Evolutionary conservation across 2,329 filamentous ascomycete genomes (phyloP).

Genomic region (Penicillium nordicum): DNA sequence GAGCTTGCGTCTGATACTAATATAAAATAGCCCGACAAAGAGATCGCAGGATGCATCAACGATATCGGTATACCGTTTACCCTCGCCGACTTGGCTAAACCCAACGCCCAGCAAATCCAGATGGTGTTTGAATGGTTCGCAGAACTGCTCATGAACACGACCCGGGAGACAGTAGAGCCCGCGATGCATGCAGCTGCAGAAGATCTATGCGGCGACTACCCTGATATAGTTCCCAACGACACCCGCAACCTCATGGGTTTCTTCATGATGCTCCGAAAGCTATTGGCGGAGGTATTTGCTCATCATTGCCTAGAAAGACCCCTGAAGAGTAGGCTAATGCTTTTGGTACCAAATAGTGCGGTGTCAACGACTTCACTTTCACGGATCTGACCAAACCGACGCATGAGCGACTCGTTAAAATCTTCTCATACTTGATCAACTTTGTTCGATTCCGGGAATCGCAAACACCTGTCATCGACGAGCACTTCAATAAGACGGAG

Average conservation of each 20-base stretch:
- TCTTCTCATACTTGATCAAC: constrained; percentile 97
- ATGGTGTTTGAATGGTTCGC: constrained; percentile 98
- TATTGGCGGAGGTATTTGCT: constrained; percentile 62
- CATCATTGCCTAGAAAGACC: background rate
- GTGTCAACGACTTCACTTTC: constrained; percentile 90
- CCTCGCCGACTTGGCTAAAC: constrained; percentile 83
- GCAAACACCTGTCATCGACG: constrained; percentile 83
- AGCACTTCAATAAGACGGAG: constrained; percentile 89
- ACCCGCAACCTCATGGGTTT: constrained; percentile 95
- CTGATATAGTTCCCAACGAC: constrained; percentile 79
- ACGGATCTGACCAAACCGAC: constrained; percentile 88
- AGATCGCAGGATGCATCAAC: constrained; percentile 95
- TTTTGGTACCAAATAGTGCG: constrained; percentile 56
- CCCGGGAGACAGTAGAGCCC: constrained; percentile 87
- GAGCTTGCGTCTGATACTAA: background rate
- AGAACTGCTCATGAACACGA: constrained; percentile 88
- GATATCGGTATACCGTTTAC: constrained; percentile 92
- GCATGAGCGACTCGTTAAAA: constrained; percentile 84
- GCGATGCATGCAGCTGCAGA: constrained; percentile 91
- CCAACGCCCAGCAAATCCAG: constrained; percentile 90
- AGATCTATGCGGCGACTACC: constrained; percentile 77
- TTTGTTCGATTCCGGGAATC: constrained; percentile 96
- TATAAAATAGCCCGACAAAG: constrained; percentile 56
- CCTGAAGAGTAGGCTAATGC: background rate
- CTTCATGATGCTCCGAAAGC: constrained; percentile 74